A percentile compares a stretch with the other conserved stretches of the same genome.
These are phyloP conservation scores for Sporothrix globosa DNA, from an alignment of 2,329 filamentous ascomycete species.

Conservation along the genomic window DNA sequence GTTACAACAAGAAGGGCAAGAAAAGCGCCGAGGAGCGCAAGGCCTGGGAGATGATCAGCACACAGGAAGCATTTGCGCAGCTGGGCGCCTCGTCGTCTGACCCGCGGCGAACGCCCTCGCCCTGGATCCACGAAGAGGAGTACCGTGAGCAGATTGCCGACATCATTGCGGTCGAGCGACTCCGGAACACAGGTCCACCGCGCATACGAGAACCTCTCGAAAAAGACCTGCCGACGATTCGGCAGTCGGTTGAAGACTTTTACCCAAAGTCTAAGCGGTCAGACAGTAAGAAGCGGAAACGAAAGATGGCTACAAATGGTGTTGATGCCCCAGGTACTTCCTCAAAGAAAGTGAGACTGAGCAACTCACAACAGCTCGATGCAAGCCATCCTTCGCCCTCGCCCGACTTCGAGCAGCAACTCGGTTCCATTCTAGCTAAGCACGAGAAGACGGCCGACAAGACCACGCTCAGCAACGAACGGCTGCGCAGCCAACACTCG, in stretches of 20 bases:
- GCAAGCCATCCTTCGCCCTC: background rate
- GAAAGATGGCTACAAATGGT: background rate
- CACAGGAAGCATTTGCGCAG: constrained; percentile 78
- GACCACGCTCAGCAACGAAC: constrained; percentile 20
- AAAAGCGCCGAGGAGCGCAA: constrained; percentile 74
- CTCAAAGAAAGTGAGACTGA: constrained; percentile 5
- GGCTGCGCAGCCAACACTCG: constrained; percentile 21
- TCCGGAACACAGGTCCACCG: constrained; percentile 66
- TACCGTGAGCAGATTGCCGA: constrained; percentile 67
- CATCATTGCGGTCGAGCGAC: constrained; percentile 55
- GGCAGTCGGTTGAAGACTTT: constrained; percentile 86
- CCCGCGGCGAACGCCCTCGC: constrained; percentile 68
- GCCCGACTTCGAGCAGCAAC: constrained; percentile 32
- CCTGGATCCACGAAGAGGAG: constrained; percentile 92
- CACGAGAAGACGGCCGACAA: background rate
- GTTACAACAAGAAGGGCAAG: constrained; percentile 69
- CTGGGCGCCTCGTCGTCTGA: constrained; percentile 89
- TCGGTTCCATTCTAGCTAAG: constrained; percentile 20
- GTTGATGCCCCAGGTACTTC: background rate
- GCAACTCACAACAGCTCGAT: background rate
- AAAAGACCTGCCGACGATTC: constrained; percentile 68
- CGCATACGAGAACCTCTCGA: constrained; percentile 57
- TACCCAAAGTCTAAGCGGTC: constrained; percentile 57
- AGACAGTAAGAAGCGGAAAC: constrained; percentile 28
- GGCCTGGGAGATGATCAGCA: constrained; percentile 65